Conservation (phyloP, 768 basidiomycete species). For the Paxillus involutus region DNA sequence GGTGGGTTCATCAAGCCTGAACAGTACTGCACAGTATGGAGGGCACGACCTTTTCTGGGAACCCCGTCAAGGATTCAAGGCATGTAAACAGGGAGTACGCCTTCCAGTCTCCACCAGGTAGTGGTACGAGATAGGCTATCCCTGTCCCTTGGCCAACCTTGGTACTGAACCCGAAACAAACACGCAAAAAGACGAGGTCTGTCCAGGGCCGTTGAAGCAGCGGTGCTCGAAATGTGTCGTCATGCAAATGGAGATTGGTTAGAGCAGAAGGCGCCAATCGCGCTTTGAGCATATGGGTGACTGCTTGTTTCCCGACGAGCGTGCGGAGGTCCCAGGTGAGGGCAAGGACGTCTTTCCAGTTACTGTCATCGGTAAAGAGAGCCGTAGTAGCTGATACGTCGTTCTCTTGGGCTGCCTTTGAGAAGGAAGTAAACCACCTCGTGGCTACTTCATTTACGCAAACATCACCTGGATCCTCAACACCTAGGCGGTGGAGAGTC, state of each 20-base stretch:
- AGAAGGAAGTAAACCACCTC: constrained; percentile 29
- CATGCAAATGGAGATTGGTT: constrained; percentile 21
- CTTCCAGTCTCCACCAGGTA: constrained; percentile 46
- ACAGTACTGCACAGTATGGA: background rate
- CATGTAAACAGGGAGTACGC: constrained; percentile 55
- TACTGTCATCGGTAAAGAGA: constrained; percentile 31
- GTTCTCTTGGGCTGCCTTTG: constrained; percentile 8
- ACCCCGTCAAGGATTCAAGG: constrained; percentile 50
- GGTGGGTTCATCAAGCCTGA: background rate
- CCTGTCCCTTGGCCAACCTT: constrained; percentile 45
- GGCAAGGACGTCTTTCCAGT: constrained; percentile 48
- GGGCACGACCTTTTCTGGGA: constrained; percentile 38
- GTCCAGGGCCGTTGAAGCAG: constrained; percentile 39
- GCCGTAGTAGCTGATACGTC: constrained; percentile 18
- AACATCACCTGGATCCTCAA: constrained; percentile 17
- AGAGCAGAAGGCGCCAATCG: constrained; percentile 23
- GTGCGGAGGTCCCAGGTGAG: constrained; percentile 53
- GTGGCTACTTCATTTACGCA: constrained; percentile 22
- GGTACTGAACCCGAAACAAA: constrained; percentile 50
- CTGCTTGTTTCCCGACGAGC: constrained; percentile 32
- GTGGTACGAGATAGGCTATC: constrained; percentile 52
- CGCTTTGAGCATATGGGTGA: constrained; percentile 34
- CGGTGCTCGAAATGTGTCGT: constrained; percentile 11
- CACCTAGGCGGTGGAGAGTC: constrained; percentile 27
- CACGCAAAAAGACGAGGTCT: constrained; percentile 55